Evolutionary conservation across 306 rosid species (phyloP).

Genomic region (Cyamopsis tetragonoloba): DNA sequence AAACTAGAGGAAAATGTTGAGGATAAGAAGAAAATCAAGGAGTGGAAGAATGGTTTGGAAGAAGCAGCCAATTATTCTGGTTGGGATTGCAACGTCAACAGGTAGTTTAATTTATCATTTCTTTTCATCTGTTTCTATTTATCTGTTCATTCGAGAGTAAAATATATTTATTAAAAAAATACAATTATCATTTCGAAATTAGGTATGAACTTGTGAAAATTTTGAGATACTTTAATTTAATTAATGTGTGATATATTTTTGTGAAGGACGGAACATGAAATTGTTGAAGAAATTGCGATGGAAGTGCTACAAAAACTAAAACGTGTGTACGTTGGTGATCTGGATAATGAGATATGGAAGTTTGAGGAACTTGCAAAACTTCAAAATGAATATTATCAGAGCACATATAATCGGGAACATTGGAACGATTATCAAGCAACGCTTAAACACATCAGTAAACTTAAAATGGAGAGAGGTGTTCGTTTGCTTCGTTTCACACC

Average conservation of each 20-base stretch:
- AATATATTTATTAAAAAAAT: too few species aligned
- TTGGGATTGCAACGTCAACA: conserved; percentile 24
- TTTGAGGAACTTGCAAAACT: conserved; percentile 26
- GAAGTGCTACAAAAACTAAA: conserved; percentile 20
- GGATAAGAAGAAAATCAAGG: not conserved
- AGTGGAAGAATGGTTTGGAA: conserved; percentile 25
- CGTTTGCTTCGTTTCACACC: conserved; percentile 35
- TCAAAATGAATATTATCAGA: not conserved
- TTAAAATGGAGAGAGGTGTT: conserved; percentile 25
- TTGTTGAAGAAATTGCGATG: conserved; percentile 27
- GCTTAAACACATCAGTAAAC: not conserved
- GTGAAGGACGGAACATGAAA: conserved; percentile 25
- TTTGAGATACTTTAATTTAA: not conserved
- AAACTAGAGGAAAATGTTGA: not conserved
- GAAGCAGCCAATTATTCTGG: conserved; percentile 32
- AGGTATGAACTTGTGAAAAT: not conserved
- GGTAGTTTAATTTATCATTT: conserved; percentile 18
- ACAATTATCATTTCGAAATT: too few species aligned
- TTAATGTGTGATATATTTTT: not conserved
- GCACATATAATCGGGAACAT: not conserved
- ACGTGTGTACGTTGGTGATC: not conserved
- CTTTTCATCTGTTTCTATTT: too few species aligned
- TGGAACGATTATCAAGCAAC: not conserved
- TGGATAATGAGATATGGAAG: conserved; percentile 7
- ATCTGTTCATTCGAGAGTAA: too few species aligned